Evolutionary conservation across 2,329 filamentous ascomycete species (phyloP).

Genomic region (Curvularia sp.): DNA sequence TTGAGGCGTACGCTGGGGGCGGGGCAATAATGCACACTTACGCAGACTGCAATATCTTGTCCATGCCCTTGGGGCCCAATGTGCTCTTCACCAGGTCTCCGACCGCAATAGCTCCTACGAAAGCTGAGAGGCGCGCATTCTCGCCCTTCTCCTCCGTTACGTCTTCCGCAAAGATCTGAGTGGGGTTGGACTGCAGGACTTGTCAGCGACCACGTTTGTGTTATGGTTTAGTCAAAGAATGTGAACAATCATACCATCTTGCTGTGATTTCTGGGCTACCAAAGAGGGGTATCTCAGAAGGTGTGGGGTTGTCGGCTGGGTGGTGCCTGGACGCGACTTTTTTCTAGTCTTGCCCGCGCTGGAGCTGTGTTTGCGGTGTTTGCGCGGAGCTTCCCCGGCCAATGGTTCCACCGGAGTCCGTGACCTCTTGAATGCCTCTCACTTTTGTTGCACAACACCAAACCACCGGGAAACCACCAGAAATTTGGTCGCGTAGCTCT

Average conservation of each 20-base stretch:
- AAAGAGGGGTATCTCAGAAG: constrained; percentile 43
- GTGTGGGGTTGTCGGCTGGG: constrained; percentile 33
- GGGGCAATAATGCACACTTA: constrained; percentile 57
- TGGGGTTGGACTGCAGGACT: constrained; percentile 68
- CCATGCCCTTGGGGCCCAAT: constrained; percentile 96
- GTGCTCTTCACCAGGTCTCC: constrained; percentile 98
- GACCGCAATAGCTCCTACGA: constrained; percentile 97
- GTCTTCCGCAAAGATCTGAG: constrained; percentile 97
- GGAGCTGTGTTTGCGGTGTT: constrained; percentile 38
- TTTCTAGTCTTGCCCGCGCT: constrained; percentile 41
- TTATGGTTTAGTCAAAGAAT: background rate
- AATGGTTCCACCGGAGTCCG: constrained; percentile 27
- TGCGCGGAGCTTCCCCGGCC: constrained; percentile 27
- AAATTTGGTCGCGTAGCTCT: background rate
- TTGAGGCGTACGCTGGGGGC: constrained; percentile 16
- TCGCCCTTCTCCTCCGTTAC: constrained; percentile 98
- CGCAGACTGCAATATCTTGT: constrained; percentile 97
- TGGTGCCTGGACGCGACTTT: constrained; percentile 46
- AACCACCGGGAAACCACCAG: background rate
- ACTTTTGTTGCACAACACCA: constrained; percentile 13
- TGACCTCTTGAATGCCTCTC: constrained; percentile 30
- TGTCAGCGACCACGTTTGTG: constrained; percentile 20
- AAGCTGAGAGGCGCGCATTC: constrained; percentile 97
- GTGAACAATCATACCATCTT: constrained; percentile 40
- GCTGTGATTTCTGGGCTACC: constrained; percentile 28